A percentile compares a stretch with the other conserved stretches of the same genome.
These are phyloP conservation scores for Filosporella fistucella DNA, from an alignment of 495 filamentous ascomycete genomes.

Conservation along the genomic window DNA sequence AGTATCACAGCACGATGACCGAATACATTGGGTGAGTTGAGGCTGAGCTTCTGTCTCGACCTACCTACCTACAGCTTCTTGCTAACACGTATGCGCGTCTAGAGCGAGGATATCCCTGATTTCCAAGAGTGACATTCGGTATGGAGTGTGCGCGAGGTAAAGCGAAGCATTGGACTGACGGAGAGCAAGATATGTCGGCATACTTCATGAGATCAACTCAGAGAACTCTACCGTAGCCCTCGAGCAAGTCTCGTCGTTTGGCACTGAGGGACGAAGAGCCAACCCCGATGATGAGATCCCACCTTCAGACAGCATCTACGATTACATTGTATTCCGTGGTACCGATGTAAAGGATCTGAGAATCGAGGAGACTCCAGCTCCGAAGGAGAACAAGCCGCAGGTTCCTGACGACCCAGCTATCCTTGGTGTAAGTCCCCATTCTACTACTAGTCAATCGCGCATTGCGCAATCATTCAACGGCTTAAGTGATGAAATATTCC, in stretches of 20 bases:
- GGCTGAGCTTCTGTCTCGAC: constrained; percentile 2
- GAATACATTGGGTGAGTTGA: constrained; percentile 57
- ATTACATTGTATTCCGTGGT: constrained; percentile 98
- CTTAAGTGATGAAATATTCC: constrained; percentile 74
- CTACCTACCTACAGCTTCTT: constrained; percentile 10
- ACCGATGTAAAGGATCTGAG: constrained; percentile 98
- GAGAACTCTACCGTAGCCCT: constrained; percentile 94
- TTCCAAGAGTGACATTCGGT: constrained; percentile 85
- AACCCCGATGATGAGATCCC: constrained; percentile 76
- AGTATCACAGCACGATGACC: constrained; percentile 39
- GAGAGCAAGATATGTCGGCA: constrained; percentile 78
- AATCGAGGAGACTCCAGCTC: constrained; percentile 68
- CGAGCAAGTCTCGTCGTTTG: constrained; percentile 88
- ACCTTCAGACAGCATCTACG: constrained; percentile 80
- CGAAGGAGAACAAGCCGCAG: constrained; percentile 69
- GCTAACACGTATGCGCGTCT: constrained; percentile 18
- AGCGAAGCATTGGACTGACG: constrained; percentile 22
- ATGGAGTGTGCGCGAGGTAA: neutral
- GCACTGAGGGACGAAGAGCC: constrained; percentile 83
- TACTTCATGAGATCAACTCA: constrained; percentile 95
- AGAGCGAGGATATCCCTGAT: constrained; percentile 84
- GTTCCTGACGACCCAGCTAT: constrained; percentile 94
- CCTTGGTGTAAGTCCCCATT: constrained; percentile 76
- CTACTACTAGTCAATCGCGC: neutral
- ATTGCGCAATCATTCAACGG: constrained; percentile 12